Base-by-base conservation (phyloP, 768 basidiomycete genomes). In the Candolleomyces efflorescens region DNA sequence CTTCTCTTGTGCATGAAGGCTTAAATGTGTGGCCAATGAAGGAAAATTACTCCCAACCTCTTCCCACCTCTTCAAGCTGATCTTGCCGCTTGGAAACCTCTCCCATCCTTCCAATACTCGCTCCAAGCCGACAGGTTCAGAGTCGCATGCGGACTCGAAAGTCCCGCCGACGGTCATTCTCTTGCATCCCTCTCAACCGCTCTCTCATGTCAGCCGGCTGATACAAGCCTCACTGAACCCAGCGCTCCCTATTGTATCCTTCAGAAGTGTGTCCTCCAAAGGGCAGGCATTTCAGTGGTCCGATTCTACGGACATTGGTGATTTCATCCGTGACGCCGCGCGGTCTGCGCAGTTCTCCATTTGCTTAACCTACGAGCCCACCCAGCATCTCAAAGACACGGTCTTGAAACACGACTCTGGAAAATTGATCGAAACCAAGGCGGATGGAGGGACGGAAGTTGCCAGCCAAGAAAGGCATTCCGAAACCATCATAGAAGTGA, bases 161-260 rank as follows among this genome's bases (percentile, higher is more conserved):
- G 36, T 58, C 57, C 68, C 71, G 46, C 74, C 84, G 66, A 64
- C 81, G 62, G 82, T 87, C 4, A 80, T 87, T 59, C 79, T 89
- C 5, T 74, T 89, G 0, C 87, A 88, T 59, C 86, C 86, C 4
- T 81, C 83, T 0, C 87, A 89, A 62, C 87, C 86, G 0, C 78
- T 89, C 5, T 84, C 83, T 1, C 86, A 90, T 64, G 75, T 85
- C 48, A 74, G 78, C 50, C 72, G 80, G 12, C 78, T 87, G 41
- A 85, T 89, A 23, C 68, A 75, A 3, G 75, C 80, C 6, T 74
- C 76, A 13, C 64, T 82, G 41, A 59, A 71, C 5, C 72, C 74
- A 11, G 63, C 67, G 5, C 67, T 69, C 0, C 71, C 72, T 0
- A 65, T 68, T 0, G 70, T 84, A 20, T 77, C 80, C 24, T 83